These are phyloP conservation scores for Salix suchowensis DNA, from an alignment of 345 rosid species.

Conservation along the genomic window DNA sequence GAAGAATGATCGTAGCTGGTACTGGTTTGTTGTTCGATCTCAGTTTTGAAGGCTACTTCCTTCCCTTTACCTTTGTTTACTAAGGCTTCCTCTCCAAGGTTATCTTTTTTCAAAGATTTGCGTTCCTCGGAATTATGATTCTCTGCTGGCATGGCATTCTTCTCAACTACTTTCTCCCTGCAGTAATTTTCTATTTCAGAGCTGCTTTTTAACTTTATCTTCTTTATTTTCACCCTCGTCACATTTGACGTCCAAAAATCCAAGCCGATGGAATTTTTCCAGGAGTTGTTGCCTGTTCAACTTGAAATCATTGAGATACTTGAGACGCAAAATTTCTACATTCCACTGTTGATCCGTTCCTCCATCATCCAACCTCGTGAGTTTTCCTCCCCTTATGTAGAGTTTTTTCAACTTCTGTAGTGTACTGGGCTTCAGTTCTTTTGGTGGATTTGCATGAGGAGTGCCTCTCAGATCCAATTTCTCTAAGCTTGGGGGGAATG, in stretches of 20 bases:
- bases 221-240: background rate
- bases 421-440: background rate
- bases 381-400: background rate
- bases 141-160: too few relatives aligned
- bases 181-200: too few relatives aligned
- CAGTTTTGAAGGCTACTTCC: too few relatives aligned
- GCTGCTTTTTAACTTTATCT: too few relatives aligned
- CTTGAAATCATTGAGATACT: background rate
- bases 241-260: background rate
- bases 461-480: slow-evolving; percentile 6
- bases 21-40: too few relatives aligned
- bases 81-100: too few relatives aligned
- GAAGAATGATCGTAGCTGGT: too few relatives aligned
- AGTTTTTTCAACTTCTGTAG: background rate
- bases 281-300: background rate
- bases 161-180: too few relatives aligned
- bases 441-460: background rate
- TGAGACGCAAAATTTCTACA: background rate
- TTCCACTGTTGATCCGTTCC: background rate
- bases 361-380: background rate
- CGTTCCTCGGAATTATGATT: too few relatives aligned
- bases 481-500: background rate
- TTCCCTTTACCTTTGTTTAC: too few relatives aligned
- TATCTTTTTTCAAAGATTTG: too few relatives aligned
- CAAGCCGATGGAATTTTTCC: background rate